Conservation (phyloP, 257 asterid species). For the Cordia subcordata region DNA sequence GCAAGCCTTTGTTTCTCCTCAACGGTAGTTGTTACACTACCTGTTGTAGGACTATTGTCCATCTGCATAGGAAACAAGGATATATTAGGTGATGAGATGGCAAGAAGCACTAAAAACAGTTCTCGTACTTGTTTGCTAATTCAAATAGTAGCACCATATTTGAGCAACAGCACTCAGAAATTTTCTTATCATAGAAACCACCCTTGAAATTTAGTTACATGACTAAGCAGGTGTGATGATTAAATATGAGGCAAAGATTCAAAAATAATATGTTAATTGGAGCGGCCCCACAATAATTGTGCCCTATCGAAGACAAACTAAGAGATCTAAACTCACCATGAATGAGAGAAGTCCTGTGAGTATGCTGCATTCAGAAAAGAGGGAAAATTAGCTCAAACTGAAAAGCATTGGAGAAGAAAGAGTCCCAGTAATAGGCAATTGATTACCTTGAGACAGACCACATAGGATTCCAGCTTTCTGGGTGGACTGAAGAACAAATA, state of each 20-base stretch:
- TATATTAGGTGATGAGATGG: too few species aligned
- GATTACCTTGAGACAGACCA: conserved; percentile 51
- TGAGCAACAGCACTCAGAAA: too few species aligned
- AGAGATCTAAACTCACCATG: conserved; percentile 61
- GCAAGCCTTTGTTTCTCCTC: conserved; percentile 84
- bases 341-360: conserved; percentile 94
- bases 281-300: too few species aligned
- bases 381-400: conserved; percentile 29
- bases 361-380: conserved; percentile 61
- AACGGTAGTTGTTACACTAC: conserved; percentile 80
- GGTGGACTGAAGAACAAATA: conserved; percentile 34
- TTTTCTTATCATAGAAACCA: too few species aligned
- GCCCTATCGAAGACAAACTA: neutral
- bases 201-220: too few species aligned
- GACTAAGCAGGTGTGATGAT: too few species aligned
- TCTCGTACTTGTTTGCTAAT: too few species aligned
- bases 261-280: neutral
- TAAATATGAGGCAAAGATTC: neutral
- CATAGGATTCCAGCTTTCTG: conserved; percentile 58
- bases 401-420: conserved; percentile 1
- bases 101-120: too few species aligned
- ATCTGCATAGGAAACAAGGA: conserved; percentile 41
- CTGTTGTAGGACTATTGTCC: conserved; percentile 94
- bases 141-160: too few species aligned
- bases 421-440: neutral